Evolutionary conservation across 164 flowering plant genomes (phyloP).

Genomic region (Echeveria elegans): DNA sequence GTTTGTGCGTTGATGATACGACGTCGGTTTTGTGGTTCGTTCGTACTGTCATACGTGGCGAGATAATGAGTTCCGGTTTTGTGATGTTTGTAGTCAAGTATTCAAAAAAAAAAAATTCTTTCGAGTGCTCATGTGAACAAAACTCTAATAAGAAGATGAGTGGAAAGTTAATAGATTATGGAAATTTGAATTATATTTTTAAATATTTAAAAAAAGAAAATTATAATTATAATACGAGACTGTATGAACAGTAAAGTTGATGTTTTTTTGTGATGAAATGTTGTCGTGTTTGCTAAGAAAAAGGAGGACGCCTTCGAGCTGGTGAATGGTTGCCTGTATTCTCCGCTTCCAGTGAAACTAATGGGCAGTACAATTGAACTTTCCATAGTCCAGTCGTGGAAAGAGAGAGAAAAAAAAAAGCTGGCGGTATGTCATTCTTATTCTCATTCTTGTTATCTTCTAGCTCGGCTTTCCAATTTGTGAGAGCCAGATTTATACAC

Average conservation of each 20-base stretch:
- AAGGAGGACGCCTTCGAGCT: constrained; percentile 70
- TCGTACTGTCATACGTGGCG: background rate
- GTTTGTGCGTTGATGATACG: background rate
- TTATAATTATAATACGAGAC: too few species aligned
- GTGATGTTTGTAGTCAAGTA: too few species aligned
- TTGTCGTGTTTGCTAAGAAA: constrained; percentile 14
- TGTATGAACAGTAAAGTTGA: too few species aligned
- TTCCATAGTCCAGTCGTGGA: constrained; percentile 75
- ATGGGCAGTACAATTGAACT: constrained; percentile 76
- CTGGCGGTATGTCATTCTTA: constrained; percentile 28
- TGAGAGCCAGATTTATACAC: constrained; percentile 70
- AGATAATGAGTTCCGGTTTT: constrained; percentile 4
- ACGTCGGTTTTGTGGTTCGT: background rate
- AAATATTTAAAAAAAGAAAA: too few species aligned
- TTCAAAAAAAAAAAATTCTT: too few species aligned
- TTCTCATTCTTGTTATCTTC: constrained; percentile 14
- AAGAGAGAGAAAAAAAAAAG: constrained; percentile 54
- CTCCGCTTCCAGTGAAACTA: constrained; percentile 56
- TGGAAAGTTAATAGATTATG: too few species aligned
- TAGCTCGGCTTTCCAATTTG: constrained; percentile 59
- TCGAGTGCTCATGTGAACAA: too few species aligned
- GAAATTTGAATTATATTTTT: too few species aligned
- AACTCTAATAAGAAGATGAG: too few species aligned
- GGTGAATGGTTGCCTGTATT: constrained; percentile 40
- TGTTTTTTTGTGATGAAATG: too few species aligned